Evolutionary conservation across 305 asterid species (phyloP), one percentile per base, ranked within the genome.

Genomic region (Solanum hybrid): DNA sequence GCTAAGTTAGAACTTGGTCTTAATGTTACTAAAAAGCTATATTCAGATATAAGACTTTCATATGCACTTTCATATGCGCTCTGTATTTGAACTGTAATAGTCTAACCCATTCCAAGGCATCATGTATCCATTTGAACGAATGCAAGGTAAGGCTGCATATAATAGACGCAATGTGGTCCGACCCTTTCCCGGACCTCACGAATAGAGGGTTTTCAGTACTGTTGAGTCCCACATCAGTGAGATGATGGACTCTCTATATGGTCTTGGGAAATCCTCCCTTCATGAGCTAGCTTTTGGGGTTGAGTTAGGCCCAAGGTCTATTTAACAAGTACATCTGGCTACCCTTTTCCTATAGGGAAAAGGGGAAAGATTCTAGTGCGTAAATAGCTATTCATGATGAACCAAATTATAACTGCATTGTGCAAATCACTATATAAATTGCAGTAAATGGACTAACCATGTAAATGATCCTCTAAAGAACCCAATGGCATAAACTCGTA

Each of bases 401-500:
- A 37, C 78, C 67, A 39, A 89, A 31, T 77, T 40, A 16, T 75
- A 89, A 71, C 77, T 37, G 86, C 85, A 57, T 35, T 78, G 71
- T 42, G 24, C 14, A 28, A 46, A 46, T 83, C 74, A 51, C 40
- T 29, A 29, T 18, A 83, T 29, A 83, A 83, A 51, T 83, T 29
- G 87, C 87, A 31, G 89, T 88, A 90, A 89, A 82, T 74, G 67
- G 77, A 76, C 97, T 93, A 91, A 97, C 99, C 99, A 82, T 96
- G 98, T 91, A 97, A 94, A 93, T 95, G 99, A 91, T 95, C 98
- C 91, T 97, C 99, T 61, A 97, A 92, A 86, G 99, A 96, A 91
- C 99, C 99, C 96, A 97, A 90, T 14, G 98, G 97, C 99, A 97
- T 96, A 90, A 93, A 97, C 90, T 97, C 98, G 85, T 97, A 97